Evolutionary conservation across 2,329 filamentous ascomycete species (phyloP), one percentile per base, ranked within the genome.

Genomic region (Fusarium tanahbumbuense): DNA sequence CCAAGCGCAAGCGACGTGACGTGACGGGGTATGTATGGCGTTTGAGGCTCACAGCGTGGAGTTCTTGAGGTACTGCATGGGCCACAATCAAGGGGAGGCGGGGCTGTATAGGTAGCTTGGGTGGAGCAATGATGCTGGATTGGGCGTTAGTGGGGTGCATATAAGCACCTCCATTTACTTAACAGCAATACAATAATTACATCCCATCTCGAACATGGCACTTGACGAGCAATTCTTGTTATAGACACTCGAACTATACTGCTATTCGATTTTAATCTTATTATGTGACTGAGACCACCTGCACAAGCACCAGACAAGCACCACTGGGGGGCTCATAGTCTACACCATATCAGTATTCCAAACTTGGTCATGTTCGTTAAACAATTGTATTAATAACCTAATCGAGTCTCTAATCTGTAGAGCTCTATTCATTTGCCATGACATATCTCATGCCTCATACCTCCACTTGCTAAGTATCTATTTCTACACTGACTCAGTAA

Each of bases 401-500:
- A 47, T 40, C 12, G 13, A 47, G 44, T 45, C 57, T 34, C 16
- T 65, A 32, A 20, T 53, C 40, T 70, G 53, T 20, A 47, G 23
- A 47, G 22, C 44, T 41, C 23, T 27, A 34, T 25, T 16, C n/a
- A 46, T 37, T 11, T 28, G 28, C 10, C 6, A 32, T 23, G 16
- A n/a, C 34, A 37, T 34, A 16, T 16, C n/a, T 23, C 22, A 25
- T 16, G 16, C 25, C n/a, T 25, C 22, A 15, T 15, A 13, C 25
- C 32, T 46, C 28, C n/a, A 8, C 11, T 37, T n/a, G 27, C 45
- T 28, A 37, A 18, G 34, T 37, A 52, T 41, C 12, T 25, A 47
- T 15, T 10, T 25, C 41, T 8, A 23, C n/a, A 16, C 22, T 28
- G 25, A 13, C 41, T 67, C 18, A 93, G 76, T 92, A 93, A 18